Evolutionary conservation across 1,139 yeast species (phyloP).

Genomic region (Meyerozyma elateridarum): DNA sequence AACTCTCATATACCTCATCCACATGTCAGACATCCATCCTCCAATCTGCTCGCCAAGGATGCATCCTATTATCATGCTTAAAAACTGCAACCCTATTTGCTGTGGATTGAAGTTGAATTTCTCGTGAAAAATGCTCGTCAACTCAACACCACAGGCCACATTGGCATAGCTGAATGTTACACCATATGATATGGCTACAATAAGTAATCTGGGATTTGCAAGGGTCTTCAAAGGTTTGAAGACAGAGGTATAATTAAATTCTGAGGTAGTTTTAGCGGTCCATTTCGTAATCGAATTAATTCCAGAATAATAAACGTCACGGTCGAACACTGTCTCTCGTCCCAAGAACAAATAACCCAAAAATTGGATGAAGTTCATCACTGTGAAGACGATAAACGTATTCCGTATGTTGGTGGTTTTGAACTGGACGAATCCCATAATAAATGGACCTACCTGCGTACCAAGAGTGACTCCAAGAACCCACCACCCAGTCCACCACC

Average conservation of each 20-base stretch:
- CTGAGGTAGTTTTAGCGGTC: conserved; percentile 6
- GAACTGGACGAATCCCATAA: conserved; percentile 19
- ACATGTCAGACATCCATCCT: conserved; percentile 22
- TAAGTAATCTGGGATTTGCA: conserved; percentile 9
- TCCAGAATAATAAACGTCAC: conserved; percentile 8
- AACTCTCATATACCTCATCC: conserved; percentile 16
- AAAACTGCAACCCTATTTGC: conserved; percentile 19
- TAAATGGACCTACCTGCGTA: conserved; percentile 18
- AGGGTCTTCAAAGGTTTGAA: conserved; percentile 13
- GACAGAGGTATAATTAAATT: conserved; percentile 8
- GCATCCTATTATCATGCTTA: conserved; percentile 21
- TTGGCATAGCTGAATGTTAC: conserved; percentile 21
- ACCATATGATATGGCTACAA: conserved; percentile 17
- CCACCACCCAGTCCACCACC: conserved; percentile 20
- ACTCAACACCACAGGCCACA: conserved; percentile 20
- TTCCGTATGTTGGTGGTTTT: conserved; percentile 13
- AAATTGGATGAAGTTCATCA: conserved; percentile 15
- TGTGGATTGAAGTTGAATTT: conserved; percentile 19
- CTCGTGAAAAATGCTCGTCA: conserved; percentile 20
- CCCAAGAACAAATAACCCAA: conserved; percentile 16
- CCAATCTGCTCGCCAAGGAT: conserved; percentile 20
- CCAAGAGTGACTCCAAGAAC: conserved; percentile 17
- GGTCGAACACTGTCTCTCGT: conserved; percentile 15
- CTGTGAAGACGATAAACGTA: conserved; percentile 15
- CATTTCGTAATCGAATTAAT: conserved; percentile 8